phyloP scores from a whole-genome alignment of 495 filamentous ascomycete species.

The Aspergillus hancockii region DNA sequence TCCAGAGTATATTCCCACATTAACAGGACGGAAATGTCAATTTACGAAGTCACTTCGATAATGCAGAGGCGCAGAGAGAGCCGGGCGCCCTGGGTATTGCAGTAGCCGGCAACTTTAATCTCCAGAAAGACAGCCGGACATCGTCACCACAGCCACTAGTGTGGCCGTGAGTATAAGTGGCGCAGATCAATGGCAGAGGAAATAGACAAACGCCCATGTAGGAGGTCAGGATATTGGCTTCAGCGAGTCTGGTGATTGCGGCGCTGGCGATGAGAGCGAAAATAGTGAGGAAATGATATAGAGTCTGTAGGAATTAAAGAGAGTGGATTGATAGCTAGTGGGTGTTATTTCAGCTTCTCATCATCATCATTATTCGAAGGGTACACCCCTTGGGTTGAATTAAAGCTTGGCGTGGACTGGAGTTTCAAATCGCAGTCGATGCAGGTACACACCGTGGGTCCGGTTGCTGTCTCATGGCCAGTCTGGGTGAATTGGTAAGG shows the following conservation, averaged over 20 bases:
- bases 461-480: not conserved
- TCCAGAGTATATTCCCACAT: too few relatives aligned
- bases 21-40: too few relatives aligned
- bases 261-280: slow-evolving; percentile 4
- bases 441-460: not conserved
- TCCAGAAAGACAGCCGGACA: too few relatives aligned
- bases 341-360: not conserved
- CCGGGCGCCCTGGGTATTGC: too few relatives aligned
- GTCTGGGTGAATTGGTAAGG: not conserved
- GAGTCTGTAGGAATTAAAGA: not conserved
- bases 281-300: slow-evolving; percentile 5
- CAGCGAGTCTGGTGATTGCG: not conserved
- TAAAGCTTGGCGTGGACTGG: not conserved
- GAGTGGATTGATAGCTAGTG: not conserved
- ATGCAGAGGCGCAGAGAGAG: too few relatives aligned
- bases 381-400: not conserved
- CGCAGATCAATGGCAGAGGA: not conserved
- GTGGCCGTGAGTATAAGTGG: not conserved
- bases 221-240: slow-evolving; percentile 1
- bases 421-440: not conserved
- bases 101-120: too few relatives aligned
- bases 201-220: not conserved
- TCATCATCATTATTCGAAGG: not conserved
- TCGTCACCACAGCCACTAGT: too few relatives aligned
- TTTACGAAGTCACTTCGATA: too few relatives aligned